Base-by-base conservation (phyloP, 108 stramenopile species). In the Nitzschia putrida region DNA sequence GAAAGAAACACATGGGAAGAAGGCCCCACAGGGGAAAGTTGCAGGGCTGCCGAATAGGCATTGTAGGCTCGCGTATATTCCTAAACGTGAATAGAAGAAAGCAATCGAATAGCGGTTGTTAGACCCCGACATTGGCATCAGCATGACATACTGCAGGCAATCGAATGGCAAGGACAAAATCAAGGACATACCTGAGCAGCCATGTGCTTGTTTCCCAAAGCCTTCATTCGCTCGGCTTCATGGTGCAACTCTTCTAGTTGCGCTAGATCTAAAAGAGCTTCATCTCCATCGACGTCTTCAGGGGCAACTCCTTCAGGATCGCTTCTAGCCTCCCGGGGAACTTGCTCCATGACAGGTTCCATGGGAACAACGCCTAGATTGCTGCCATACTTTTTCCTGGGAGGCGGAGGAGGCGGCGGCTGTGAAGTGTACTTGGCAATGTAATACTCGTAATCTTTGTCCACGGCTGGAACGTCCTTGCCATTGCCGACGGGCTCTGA, bases 151-250 rank as follows among this genome's bases (percentile, higher is more conserved):
- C n/a, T n/a, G n/a, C n/a, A n/a, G n/a, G 16, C 64, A 8, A 40
- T 52, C 40, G 45, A 34, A 16, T 8, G 14, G 12, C 24, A 37
- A 49, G 13, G 38, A 55, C 8, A 56, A 54, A 59, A 7, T 7
- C 23, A 41, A 50, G 13, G 8, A 73, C 85, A 55, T 66, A 90
- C 89, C 83, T 92, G 89, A 22, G 88, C 84, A 39, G 90, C 90
- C 93, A 94, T 94, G 80, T 94, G 93, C 29, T 90, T 88, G 70
- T 94, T 94, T 39, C 93, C 93, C 44, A 91, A 61, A 7, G 86
- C 89, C 71, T 94, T 94, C 93, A 90, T 91, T 20, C 85, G 79
- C 65, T 94, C 93, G 2, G 93, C 93, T 72, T 94, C 93, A 55
- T 89, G 72, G 24, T 90, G 88, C 20, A 89, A 68, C 42, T 90